phyloP scores from a whole-genome alignment of 192 early-diverging fungal species.

The Coemansia sp. region DNA sequence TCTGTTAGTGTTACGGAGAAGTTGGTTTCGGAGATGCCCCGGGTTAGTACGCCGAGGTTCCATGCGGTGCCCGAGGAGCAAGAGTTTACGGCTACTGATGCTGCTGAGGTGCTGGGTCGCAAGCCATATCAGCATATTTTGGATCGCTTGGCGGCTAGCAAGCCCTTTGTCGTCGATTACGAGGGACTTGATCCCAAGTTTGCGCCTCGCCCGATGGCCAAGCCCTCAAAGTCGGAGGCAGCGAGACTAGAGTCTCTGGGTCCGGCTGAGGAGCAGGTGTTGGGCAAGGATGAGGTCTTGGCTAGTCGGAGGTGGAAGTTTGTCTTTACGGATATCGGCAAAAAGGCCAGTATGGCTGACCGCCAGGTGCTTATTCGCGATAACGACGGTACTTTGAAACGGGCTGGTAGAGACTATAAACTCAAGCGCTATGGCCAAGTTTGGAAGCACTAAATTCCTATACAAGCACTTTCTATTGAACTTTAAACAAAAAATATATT shows the following conservation, averaged over 20 bases:
- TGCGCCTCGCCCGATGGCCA: slow-evolving; percentile 35
- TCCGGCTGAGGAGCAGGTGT: slow-evolving; percentile 26
- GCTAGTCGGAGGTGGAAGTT: slow-evolving; percentile 59
- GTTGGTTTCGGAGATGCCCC: slow-evolving; percentile 59
- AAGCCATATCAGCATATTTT: slow-evolving; percentile 59
- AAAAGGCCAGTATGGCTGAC: slow-evolving; percentile 52
- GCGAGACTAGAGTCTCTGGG: slow-evolving; percentile 31
- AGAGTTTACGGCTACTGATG: slow-evolving; percentile 73
- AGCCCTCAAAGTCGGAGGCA: slow-evolving; percentile 21
- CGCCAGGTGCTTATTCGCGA: slow-evolving; percentile 62
- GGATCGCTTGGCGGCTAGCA: slow-evolving; percentile 49
- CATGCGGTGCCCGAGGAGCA: slow-evolving; percentile 81
- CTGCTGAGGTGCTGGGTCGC: slow-evolving; percentile 77
- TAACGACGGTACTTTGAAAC: slow-evolving; percentile 61
- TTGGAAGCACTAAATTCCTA: slow-evolving; percentile 32
- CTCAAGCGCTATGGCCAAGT: slow-evolving; percentile 49
- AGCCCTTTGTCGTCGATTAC: slow-evolving; percentile 48
- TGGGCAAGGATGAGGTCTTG: slow-evolving; percentile 40
- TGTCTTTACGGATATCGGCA: slow-evolving; percentile 62
- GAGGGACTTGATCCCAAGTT: slow-evolving; percentile 42
- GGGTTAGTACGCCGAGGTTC: slow-evolving; percentile 75
- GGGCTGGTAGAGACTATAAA: slow-evolving; percentile 53
- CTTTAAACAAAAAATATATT: neutral
- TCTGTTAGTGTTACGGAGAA: slow-evolving; percentile 54
- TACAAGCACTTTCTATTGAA: slow-evolving; percentile 8